These are phyloP conservation scores for Rhynchospora breviuscula DNA, from an alignment of 176 grass and related monocot species.

Conservation along the genomic window DNA sequence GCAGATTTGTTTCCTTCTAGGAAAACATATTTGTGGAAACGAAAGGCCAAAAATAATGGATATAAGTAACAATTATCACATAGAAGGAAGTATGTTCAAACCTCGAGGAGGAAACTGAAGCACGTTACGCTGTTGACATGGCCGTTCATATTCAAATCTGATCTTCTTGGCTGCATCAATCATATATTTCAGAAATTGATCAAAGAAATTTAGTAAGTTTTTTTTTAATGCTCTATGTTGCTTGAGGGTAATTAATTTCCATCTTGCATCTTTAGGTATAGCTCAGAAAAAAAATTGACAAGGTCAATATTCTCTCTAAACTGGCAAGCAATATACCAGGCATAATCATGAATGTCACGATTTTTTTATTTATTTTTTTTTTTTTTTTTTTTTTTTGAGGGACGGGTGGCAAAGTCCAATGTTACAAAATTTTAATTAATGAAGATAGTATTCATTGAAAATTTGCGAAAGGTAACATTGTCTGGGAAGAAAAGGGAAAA, in stretches of 20 bases:
- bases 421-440: no score
- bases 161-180: constrained; percentile 68
- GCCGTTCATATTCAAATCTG: constrained; percentile 91
- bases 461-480: neutral
- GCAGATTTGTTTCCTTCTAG: neutral
- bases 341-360: no score
- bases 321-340: no score
- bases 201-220: neutral
- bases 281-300: neutral
- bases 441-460: neutral
- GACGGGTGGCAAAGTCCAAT: no score
- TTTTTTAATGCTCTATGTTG: neutral
- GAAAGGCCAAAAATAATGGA: neutral
- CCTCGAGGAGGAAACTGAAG: constrained; percentile 87
- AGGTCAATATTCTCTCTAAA: no score
- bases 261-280: neutral
- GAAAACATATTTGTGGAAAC: neutral
- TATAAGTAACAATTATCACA: neutral
- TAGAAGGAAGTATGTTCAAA: constrained; percentile 26
- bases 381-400: no score
- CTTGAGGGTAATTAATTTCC: neutral
- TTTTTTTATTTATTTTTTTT: no score
- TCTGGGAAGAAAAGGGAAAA: neutral
- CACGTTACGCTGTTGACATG: constrained; percentile 93
- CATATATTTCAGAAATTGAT: neutral